These are phyloP conservation scores for Pseudogymnoascus sp. DNA, from an alignment of 2,329 filamentous ascomycete genomes.

Conservation along the genomic window DNA sequence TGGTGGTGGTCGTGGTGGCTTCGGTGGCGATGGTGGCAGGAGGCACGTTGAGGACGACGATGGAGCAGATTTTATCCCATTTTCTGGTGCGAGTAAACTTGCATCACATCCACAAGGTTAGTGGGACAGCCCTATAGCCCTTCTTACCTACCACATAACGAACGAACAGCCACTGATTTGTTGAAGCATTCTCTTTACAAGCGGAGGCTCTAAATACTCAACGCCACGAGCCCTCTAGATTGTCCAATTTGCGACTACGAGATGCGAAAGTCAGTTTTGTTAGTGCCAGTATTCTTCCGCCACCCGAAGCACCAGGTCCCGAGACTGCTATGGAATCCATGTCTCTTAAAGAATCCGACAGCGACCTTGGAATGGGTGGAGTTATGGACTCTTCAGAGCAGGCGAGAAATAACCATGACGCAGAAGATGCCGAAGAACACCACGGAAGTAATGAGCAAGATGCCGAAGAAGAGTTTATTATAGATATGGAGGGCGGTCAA, in stretches of 20 bases:
- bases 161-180: constrained; percentile 22
- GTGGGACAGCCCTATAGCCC: neutral
- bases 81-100: neutral
- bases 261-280: constrained; percentile 51
- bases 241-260: constrained; percentile 43
- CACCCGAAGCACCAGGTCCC: constrained; percentile 24
- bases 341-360: constrained; percentile 12
- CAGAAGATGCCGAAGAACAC: neutral
- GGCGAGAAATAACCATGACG: neutral
- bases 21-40: constrained; percentile 14
- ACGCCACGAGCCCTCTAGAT: constrained; percentile 39
- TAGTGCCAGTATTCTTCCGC: constrained; percentile 45
- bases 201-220: constrained; percentile 53
- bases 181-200: constrained; percentile 34
- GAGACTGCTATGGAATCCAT: constrained; percentile 20
- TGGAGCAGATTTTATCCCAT: constrained; percentile 14
- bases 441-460: neutral
- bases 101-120: neutral
- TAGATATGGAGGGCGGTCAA: constrained; percentile 30
- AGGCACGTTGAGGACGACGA: constrained; percentile 3
- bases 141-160: neutral
- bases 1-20: constrained; percentile 12
- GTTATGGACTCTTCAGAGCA: neutral
- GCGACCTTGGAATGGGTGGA: neutral
- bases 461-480: constrained; percentile 24